Base-by-base conservation (phyloP, 345 rosid species). In the Raphanus raphanistrum region DNA sequence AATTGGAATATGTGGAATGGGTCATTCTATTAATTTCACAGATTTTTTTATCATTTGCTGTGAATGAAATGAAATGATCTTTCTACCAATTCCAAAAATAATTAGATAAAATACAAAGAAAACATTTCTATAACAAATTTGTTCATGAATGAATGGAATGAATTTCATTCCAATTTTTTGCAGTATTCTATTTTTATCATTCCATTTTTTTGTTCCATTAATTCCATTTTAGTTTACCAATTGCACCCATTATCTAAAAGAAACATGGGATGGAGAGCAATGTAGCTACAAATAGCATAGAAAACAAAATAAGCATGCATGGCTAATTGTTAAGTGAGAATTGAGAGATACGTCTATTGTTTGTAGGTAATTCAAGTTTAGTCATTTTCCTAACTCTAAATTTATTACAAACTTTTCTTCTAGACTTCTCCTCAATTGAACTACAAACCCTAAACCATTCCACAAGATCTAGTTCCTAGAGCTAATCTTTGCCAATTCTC, bases 201-300 rank as follows among this genome's bases (percentile, higher is more conserved):
- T 21, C 21, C 21, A 21, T 21, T 21, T 21, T 21, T 21, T 21
- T 21, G n/a, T 21, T 21, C 21, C 21, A 21, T 21, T 21, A 21
- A 21, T 21, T 21, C 21, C 21, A 21, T 21, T 21, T 21, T 21
- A 21, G 21, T 21, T 21, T 21, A 21, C 21, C 21, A 21, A 21
- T 21, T 21, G 21, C 21, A 21, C 21, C 21, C 21, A 21, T 21
- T 21, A n/a, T n/a, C n/a, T n/a, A 21, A 43, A 43, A 12, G 52
- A 41, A 77, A 69, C 50, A 68, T 41, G 55, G 55, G 55, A 48
- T n/a, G 55, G 7, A 48, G 55, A 48, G 6, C 55, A 21, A 63
- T 17, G 8, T 12, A 12, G 80, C 81, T 78, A 78, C 66, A 58
- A 58, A 66, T 58, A 66, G 76, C 27, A 72, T 21, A 76, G 50